These are phyloP conservation scores for Rhexocercosporidium sp. DNA, from an alignment of 2,329 filamentous ascomycete species.

Conservation along the genomic window DNA sequence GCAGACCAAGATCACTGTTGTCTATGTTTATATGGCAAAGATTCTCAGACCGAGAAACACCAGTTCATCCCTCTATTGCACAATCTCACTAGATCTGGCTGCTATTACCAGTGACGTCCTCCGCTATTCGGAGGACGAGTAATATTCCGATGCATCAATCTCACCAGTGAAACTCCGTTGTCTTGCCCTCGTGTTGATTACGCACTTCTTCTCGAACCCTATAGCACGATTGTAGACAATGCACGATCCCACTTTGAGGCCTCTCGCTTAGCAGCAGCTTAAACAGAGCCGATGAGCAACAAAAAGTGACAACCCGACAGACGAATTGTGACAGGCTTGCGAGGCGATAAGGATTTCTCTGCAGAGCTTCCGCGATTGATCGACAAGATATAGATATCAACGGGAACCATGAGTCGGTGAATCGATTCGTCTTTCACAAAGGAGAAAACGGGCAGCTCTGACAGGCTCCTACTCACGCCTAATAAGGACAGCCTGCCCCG, in stretches of 20 bases:
- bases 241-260: neutral
- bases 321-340: neutral
- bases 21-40: no score
- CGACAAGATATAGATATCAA: neutral
- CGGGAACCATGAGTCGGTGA: neutral
- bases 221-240: neutral
- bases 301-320: neutral
- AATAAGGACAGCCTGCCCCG: neutral
- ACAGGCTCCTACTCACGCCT: neutral
- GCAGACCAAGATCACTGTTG: constrained; percentile 18
- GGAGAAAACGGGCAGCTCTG: neutral
- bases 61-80: no score
- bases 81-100: no score
- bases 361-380: neutral
- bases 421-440: neutral
- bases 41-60: no score
- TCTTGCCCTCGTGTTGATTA: neutral
- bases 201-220: neutral
- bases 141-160: no score
- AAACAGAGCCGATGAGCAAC: neutral
- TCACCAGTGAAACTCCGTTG: neutral
- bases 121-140: no score
- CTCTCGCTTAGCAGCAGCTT: neutral
- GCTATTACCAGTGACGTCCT: no score
- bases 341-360: neutral